Evolutionary conservation across 139 green algal species (phyloP).

Genomic region (Volvox africanus): DNA sequence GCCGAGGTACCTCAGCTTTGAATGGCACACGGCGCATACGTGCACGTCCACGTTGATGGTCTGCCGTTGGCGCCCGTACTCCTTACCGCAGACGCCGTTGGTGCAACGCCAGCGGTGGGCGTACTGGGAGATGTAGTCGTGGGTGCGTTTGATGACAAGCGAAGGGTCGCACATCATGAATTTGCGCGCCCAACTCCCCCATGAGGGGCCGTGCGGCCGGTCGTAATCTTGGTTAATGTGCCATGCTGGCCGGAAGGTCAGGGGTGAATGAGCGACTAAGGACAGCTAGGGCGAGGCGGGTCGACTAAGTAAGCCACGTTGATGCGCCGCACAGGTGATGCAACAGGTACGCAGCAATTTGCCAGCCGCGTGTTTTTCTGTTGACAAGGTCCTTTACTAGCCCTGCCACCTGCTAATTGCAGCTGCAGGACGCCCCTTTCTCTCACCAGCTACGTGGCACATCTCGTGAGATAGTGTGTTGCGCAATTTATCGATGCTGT

Average conservation of each 20-base stretch:
- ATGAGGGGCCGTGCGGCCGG: constrained; percentile 64
- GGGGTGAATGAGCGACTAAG: neutral
- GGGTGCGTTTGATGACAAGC: constrained; percentile 64
- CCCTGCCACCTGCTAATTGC: no score
- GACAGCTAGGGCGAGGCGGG: no score
- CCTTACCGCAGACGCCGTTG: constrained; percentile 50
- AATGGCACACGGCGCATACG: constrained; percentile 63
- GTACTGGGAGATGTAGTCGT: constrained; percentile 68
- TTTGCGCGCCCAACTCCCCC: constrained; percentile 41
- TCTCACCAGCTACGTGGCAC: constrained; percentile 69
- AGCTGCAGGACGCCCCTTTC: no score
- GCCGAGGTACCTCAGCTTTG: constrained; percentile 62
- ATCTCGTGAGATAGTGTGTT: constrained; percentile 76
- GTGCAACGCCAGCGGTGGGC: constrained; percentile 69
- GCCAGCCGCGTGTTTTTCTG: no score
- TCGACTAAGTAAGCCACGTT: no score
- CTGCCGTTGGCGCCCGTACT: constrained; percentile 61
- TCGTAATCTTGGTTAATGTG: constrained; percentile 59
- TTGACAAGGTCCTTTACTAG: no score
- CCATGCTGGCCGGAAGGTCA: constrained; percentile 54
- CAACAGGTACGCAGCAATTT: no score
- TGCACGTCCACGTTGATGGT: constrained; percentile 61
- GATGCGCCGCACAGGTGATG: no score
- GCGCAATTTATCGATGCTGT: constrained; percentile 55
- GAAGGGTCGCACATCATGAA: constrained; percentile 36